phyloP scores from a whole-genome alignment of 2,329 filamentous ascomycete genomes.

The Thielaviopsis ethacetica region DNA sequence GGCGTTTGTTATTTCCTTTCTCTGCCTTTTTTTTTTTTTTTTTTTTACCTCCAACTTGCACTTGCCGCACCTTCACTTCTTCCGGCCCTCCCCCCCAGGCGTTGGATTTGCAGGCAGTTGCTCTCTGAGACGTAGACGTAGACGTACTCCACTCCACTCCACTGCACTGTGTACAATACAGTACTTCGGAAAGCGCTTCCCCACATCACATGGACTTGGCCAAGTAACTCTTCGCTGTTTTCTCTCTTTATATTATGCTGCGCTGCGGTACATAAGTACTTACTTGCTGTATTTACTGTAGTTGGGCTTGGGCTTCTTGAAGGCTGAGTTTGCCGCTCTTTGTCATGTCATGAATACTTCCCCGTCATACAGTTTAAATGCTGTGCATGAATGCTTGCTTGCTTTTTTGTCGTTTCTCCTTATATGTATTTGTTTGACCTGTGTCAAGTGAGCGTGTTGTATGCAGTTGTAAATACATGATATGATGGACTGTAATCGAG shows the following conservation, averaged over 20 bases:
- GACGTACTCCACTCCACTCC: background rate
- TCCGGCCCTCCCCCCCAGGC: background rate
- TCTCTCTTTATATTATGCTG: background rate
- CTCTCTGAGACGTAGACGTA: too few species aligned
- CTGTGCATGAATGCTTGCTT: background rate
- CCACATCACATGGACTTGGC: conserved; percentile 1
- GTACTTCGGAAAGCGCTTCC: conserved; percentile 2
- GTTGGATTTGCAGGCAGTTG: too few species aligned
- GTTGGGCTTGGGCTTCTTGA: background rate
- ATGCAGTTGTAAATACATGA: too few species aligned
- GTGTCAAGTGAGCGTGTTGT: background rate
- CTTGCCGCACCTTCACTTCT: background rate
- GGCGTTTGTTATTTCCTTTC: background rate
- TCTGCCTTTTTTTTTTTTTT: background rate
- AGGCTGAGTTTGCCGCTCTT: background rate
- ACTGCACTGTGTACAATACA: background rate
- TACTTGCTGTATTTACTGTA: too few species aligned
- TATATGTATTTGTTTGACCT: background rate
- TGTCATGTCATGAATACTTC: background rate
- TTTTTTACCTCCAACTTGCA: background rate
- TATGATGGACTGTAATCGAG: too few species aligned
- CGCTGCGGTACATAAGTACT: too few species aligned
- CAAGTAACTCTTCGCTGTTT: background rate
- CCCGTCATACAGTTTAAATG: background rate
- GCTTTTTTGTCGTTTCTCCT: background rate